These are phyloP conservation scores for Sporothrix luriei DNA, from an alignment of 2,329 filamentous ascomycete species.

Conservation along the genomic window DNA sequence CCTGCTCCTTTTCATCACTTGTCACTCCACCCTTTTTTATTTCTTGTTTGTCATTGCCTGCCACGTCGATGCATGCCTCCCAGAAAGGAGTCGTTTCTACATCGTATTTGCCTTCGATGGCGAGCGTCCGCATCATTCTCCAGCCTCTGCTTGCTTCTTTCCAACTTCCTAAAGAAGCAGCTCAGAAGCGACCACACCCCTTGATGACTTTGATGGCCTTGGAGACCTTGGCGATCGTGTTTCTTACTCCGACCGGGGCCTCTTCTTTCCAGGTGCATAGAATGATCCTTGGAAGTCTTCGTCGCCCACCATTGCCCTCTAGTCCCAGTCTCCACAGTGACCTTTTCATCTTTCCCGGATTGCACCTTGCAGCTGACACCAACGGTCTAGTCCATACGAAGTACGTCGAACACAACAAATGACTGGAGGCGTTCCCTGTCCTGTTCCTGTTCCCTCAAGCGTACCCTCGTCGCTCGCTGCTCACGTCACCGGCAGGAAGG, in stretches of 20 bases:
- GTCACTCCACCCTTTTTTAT: background rate
- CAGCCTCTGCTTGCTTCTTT: background rate
- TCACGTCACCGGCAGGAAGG: constrained; percentile 5
- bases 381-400: background rate
- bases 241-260: background rate
- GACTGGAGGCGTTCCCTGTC: too few species aligned
- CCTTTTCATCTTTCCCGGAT: constrained; percentile 1
- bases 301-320: background rate
- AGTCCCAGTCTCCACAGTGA: background rate
- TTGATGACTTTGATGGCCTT: too few species aligned
- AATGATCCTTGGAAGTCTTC: background rate
- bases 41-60: constrained; percentile 9
- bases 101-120: background rate
- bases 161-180: constrained; percentile 29
- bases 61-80: background rate
- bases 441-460: background rate
- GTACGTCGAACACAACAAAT: too few species aligned
- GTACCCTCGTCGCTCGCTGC: background rate
- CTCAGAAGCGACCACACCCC: constrained; percentile 14
- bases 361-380: constrained; percentile 17
- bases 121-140: background rate
- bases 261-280: background rate
- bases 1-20: background rate
- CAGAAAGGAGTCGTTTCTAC: constrained; percentile 9
- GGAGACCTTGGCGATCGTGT: background rate